A percentile compares a stretch with the other conserved stretches of the same genome.
These are phyloP conservation scores for Coemansia sp. DNA, from an alignment of 192 early-diverging fungal species.

Conservation along the genomic window DNA sequence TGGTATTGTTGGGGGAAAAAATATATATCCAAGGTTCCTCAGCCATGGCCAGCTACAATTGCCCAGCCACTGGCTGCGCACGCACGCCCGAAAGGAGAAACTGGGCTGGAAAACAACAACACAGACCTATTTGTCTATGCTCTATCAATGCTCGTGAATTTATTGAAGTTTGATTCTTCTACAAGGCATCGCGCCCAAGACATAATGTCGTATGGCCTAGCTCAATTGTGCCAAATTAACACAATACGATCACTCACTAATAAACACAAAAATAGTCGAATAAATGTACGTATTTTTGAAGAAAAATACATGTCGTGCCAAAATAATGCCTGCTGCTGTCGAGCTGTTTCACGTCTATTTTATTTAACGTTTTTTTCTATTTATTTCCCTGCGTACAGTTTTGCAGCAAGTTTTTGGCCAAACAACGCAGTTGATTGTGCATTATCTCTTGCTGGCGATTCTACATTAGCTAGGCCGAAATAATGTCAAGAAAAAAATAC, in stretches of 20 bases:
- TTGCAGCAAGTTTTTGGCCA: not conserved
- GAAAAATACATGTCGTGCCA: not conserved
- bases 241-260: constrained; percentile 3
- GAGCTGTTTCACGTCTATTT: not conserved
- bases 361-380: not conserved
- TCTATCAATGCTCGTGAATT: not conserved
- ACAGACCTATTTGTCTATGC: not conserved
- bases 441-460: not conserved
- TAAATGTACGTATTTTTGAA: constrained; percentile 4
- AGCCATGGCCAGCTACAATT: no score
- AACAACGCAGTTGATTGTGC: not conserved
- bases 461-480: not conserved
- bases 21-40: no score
- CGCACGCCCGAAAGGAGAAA: not conserved
- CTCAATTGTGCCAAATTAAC: not conserved
- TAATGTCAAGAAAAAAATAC: no score
- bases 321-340: not conserved
- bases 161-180: not conserved
- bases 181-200: not conserved
- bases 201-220: not conserved
- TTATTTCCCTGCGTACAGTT: constrained; percentile 1
- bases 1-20: no score
- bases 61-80: constrained; percentile 1
- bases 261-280: not conserved
- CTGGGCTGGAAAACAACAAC: not conserved